Percentiles rank a stretch among this genome's conserved stretches.
Conservation (phyloP, 768 basidiomycete genomes). For the Suillus decipiens region DNA sequence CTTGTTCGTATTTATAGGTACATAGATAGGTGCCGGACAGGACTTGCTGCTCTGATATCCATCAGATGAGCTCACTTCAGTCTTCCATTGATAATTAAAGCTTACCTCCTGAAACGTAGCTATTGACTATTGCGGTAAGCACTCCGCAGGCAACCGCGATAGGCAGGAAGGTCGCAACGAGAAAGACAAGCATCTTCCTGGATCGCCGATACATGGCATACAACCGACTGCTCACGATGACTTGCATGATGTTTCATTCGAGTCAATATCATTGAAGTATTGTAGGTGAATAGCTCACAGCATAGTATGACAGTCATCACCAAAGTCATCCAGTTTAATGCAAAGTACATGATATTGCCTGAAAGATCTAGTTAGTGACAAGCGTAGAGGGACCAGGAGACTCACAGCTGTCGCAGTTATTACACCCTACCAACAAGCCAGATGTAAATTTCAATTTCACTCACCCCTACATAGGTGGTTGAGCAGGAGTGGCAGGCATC, state of each 20-base stretch:
- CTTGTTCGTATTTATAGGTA: background rate
- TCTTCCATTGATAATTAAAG: background rate
- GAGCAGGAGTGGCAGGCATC: no score
- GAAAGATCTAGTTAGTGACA: background rate
- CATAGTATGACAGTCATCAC: background rate
- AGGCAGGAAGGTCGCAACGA: background rate
- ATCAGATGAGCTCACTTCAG: background rate
- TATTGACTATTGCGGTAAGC: background rate
- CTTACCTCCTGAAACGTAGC: background rate
- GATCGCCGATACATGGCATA: slow-evolving; percentile 3
- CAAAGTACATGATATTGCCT: background rate
- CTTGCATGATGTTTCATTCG: background rate
- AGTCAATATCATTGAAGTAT: background rate
- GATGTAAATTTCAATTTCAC: background rate
- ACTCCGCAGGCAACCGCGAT: background rate
- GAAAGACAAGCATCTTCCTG: background rate
- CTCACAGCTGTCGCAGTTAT: background rate
- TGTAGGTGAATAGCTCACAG: background rate
- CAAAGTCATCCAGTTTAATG: background rate
- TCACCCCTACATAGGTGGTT: background rate
- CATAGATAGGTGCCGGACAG: background rate
- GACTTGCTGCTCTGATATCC: background rate
- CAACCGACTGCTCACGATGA: background rate
- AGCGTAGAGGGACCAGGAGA: background rate
- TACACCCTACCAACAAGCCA: no score